Base-by-base conservation (phyloP, 139 green algal genomes). In the Diplosphaera chodatii region DNA sequence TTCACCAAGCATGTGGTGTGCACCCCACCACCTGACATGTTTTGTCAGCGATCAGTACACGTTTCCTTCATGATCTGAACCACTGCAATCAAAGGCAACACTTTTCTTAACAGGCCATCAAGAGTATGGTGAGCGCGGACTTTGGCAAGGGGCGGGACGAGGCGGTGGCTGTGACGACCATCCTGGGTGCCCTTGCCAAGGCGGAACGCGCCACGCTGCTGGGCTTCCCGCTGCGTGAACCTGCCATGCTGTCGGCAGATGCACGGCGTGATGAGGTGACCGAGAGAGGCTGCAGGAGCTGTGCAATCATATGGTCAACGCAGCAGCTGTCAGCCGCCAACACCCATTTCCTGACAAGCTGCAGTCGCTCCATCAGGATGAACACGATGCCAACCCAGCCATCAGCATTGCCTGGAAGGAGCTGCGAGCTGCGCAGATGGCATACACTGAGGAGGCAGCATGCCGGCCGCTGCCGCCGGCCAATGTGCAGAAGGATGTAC, bases 111-210 rank as follows among this genome's bases (percentile, higher is more conserved):
- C 64, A 32, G 28, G 71, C 89, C 0, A 72, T 95, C 1, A 83
- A 84, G 37, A 71, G 87, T 21, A 63, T 89, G 73, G 84, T 70
- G 31, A 32, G 40, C 0, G 27, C 59, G 4, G 82, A 86, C 30
- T 85, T 85, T 41, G 15, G 22, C 13, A 71, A 73, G 28, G 86
- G 94, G 55, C 56, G 68, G 21, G 89, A 94, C 28, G 56, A n/a
- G 1, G 74, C 78, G 1, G 66, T 88, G 23, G 74, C 65, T n/a
- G 55, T 32, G n/a, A 67, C 95, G 10, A 73, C 84, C 2, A 75
- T 97, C 41, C 78, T 98, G 40, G 82, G 76, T 15, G 71, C 66
- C 56, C 89, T 97, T 40, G 83, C 81, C 27, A 93, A 93, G 68
- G 62, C 78, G 1, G 85, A 75, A 18, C 63, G 81, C 40, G 80